These are phyloP conservation scores for Hyparrhenia diplandra DNA, from an alignment of 176 grass and related monocot species.

Conservation along the genomic window DNA sequence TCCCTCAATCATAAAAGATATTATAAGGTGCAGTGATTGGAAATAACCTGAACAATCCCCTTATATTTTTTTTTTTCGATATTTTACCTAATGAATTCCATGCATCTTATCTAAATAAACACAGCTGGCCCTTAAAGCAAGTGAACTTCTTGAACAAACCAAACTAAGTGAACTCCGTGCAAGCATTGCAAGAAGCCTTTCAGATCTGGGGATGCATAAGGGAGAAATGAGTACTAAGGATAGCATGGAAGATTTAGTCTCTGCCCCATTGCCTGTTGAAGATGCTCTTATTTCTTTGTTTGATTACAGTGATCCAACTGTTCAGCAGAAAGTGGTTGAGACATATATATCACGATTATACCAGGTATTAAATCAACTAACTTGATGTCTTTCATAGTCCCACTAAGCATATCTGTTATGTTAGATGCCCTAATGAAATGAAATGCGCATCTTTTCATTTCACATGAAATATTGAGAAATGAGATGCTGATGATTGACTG, in stretches of 20 bases:
- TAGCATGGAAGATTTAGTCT: constrained; percentile 81
- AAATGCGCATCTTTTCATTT: not conserved
- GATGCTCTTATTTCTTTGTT: constrained; percentile 92
- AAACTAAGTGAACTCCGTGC: constrained; percentile 86
- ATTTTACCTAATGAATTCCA: constrained; percentile 27
- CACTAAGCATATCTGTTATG: no score
- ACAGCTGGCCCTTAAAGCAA: constrained; percentile 95
- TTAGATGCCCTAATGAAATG: no score
- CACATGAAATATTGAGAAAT: not conserved
- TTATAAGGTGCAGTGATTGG: constrained; percentile 56
- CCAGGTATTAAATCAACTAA: constrained; percentile 45
- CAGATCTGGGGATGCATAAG: constrained; percentile 74
- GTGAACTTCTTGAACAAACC: constrained; percentile 97
- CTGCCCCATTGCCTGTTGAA: constrained; percentile 77
- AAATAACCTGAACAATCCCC: constrained; percentile 1
- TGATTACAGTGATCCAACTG: constrained; percentile 71
- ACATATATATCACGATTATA: constrained; percentile 91
- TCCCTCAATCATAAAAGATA: constrained; percentile 92
- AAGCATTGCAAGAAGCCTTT: constrained; percentile 80
- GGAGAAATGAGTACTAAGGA: constrained; percentile 60
- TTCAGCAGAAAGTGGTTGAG: constrained; percentile 84
- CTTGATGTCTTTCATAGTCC: not conserved
- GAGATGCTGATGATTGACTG: not conserved
- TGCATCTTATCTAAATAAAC: constrained; percentile 26
- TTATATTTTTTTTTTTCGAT: not conserved